A percentile compares a stretch with the other conserved stretches of the same genome.
Evolutionary conservation across 306 rosid species (phyloP).

Genomic region (Fragaria nilgerrensis): DNA sequence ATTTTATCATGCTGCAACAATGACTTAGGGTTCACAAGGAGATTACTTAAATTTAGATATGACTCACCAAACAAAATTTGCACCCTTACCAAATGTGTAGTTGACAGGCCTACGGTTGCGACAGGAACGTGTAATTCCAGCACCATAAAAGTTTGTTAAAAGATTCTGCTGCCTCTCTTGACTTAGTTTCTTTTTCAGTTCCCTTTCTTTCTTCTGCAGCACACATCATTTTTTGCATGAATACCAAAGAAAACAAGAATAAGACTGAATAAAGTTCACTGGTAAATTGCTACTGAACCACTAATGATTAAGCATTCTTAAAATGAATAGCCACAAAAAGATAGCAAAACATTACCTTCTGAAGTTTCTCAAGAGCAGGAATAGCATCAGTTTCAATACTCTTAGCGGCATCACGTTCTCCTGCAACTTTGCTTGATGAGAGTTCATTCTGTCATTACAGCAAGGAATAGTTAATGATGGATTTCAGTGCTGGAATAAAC

Average conservation of each 20-base stretch:
- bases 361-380: slow-evolving; percentile 68
- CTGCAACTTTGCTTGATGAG: slow-evolving; percentile 47
- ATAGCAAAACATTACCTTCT: slow-evolving; percentile 39
- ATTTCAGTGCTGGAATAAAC: slow-evolving; percentile 6
- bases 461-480: background rate
- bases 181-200: slow-evolving; percentile 47
- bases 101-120: slow-evolving; percentile 54
- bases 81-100: slow-evolving; percentile 64
- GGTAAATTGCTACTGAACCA: background rate
- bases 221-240: slow-evolving; percentile 15
- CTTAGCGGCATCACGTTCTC: slow-evolving; percentile 46
- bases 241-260: slow-evolving; percentile 8
- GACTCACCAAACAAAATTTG: slow-evolving; percentile 4
- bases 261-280: slow-evolving; percentile 3
- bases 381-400: slow-evolving; percentile 58
- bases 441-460: slow-evolving; percentile 60
- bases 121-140: slow-evolving; percentile 60
- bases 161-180: slow-evolving; percentile 42
- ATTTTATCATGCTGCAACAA: background rate
- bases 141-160: slow-evolving; percentile 25
- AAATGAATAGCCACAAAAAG: slow-evolving; percentile 14
- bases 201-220: slow-evolving; percentile 60
- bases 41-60: background rate
- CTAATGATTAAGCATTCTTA: background rate
- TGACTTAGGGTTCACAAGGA: background rate